A percentile compares a stretch with the other conserved stretches of the same genome.
Evolutionary conservation across 371 early-diverging fungal genomes (phyloP).

Genomic region (Mucor irregularis): DNA sequence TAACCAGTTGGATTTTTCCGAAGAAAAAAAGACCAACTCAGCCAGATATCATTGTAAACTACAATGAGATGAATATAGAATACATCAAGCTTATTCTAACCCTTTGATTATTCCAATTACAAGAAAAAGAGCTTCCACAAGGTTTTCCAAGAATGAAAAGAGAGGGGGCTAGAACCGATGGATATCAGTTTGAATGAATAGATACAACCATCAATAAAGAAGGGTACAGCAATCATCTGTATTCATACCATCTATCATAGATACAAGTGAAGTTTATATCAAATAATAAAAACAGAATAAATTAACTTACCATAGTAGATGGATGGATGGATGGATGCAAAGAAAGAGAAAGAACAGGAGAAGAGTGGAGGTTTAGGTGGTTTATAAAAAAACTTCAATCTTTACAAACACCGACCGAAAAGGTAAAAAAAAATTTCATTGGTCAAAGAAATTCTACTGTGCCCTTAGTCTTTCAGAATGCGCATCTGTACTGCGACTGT

Average conservation of each 20-base stretch:
- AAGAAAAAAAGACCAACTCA: slow-evolving; percentile 19
- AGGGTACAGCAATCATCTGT: not conserved
- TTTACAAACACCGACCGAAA: not conserved
- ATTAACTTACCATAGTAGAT: slow-evolving; percentile 18
- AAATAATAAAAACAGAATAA: not conserved
- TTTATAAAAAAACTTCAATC: not conserved
- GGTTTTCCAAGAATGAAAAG: not conserved
- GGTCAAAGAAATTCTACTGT: too few species aligned
- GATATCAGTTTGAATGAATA: not conserved
- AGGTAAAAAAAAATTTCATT: too few species aligned
- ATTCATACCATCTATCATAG: not conserved
- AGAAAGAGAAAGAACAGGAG: not conserved
- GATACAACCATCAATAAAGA: not conserved
- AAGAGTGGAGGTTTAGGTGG: not conserved
- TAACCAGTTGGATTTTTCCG: slow-evolving; percentile 19
- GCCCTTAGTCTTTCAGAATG: too few species aligned
- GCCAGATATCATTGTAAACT: slow-evolving; percentile 12
- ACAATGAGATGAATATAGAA: slow-evolving; percentile 4
- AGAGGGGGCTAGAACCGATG: too few species aligned
- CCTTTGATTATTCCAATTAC: not conserved
- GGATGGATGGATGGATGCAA: slow-evolving; percentile 1
- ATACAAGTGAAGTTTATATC: slow-evolving; percentile 16
- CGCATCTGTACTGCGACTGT: too few species aligned
- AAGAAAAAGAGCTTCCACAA: not conserved
- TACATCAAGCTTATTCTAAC: slow-evolving; percentile 17